Evolutionary conservation across 2,329 filamentous ascomycete species (phyloP).

Genomic region (Arthrobotrys conoides): DNA sequence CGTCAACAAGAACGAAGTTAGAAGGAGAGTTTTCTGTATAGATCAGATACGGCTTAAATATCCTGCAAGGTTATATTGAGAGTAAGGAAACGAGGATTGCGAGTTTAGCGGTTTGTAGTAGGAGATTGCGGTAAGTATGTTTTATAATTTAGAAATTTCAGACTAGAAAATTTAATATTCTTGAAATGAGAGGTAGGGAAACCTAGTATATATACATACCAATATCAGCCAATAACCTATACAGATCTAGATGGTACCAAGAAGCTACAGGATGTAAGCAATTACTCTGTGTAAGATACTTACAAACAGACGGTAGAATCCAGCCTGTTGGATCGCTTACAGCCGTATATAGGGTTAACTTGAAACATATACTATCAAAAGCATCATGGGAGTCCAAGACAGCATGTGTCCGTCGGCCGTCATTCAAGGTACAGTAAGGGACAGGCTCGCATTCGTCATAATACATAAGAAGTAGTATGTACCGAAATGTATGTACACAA

Average conservation of each 20-base stretch:
- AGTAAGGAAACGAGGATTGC: conserved; percentile 6
- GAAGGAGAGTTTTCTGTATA: conserved; percentile 13
- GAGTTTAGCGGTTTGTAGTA: conserved; percentile 33
- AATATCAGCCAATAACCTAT: conserved; percentile 26
- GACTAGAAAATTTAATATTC: background rate
- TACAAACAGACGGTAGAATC: conserved; percentile 4
- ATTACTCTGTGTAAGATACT: too few species aligned
- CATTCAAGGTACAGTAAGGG: conserved; percentile 18
- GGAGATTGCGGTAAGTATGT: conserved; percentile 19
- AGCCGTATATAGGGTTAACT: conserved; percentile 42
- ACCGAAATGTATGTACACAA: conserved; percentile 42
- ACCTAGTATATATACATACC: conserved; percentile 50
- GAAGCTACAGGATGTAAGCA: conserved; percentile 14
- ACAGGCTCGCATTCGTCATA: conserved; percentile 15
- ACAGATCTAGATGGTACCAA: conserved; percentile 21
- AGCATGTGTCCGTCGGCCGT: conserved; percentile 32
- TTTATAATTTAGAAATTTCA: background rate
- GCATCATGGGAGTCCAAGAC: conserved; percentile 31
- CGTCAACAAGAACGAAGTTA: conserved; percentile 7
- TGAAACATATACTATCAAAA: conserved; percentile 42
- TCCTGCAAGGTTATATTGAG: background rate
- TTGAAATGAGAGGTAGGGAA: conserved; percentile 30
- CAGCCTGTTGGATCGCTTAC: conserved; percentile 56
- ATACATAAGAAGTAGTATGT: conserved; percentile 17
- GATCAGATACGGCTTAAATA: background rate